phyloP scores from a whole-genome alignment of 2,329 filamentous ascomycete genomes.

The Fusarium decemcellulare region DNA sequence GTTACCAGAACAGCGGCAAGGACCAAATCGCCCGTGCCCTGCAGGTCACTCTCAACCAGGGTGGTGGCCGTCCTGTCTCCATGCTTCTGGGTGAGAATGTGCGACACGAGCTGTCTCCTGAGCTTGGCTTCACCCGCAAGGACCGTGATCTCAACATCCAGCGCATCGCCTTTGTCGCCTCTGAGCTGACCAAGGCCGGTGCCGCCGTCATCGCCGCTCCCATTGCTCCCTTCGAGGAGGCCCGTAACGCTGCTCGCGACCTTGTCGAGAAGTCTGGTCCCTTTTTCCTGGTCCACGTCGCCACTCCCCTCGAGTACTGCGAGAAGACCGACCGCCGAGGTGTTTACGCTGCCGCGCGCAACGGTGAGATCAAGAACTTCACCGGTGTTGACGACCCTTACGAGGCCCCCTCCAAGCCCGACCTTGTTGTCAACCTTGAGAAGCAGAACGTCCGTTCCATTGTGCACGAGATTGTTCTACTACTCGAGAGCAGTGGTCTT shows the following conservation, averaged over 20 bases:
- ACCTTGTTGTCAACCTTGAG: conserved; percentile 87
- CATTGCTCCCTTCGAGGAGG: conserved; percentile 91
- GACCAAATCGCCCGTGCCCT: conserved; percentile 95
- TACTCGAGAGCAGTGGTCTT: conserved; percentile 91
- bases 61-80: conserved; percentile 94
- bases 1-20: conserved; percentile 97
- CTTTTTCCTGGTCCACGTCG: conserved; percentile 97
- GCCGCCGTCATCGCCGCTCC: conserved; percentile 96
- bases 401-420: conserved; percentile 84
- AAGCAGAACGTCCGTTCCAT: conserved; percentile 92
- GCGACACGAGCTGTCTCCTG: conserved; percentile 90
- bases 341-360: conserved; percentile 86
- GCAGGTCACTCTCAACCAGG: conserved; percentile 98
- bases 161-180: conserved; percentile 96
- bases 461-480: conserved; percentile 95
- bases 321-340: conserved; percentile 97
- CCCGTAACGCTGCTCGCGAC: conserved; percentile 83
- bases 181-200: conserved; percentile 92
- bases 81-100: conserved; percentile 97
- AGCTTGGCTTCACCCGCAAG: conserved; percentile 93
- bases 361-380: conserved; percentile 96
- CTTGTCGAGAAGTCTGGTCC: conserved; percentile 89
- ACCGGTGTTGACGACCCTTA: conserved; percentile 99
- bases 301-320: conserved; percentile 90
- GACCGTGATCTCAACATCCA: conserved; percentile 96